phyloP scores from a whole-genome alignment of 495 filamentous ascomycete species.

The Penicillium ucsense region DNA sequence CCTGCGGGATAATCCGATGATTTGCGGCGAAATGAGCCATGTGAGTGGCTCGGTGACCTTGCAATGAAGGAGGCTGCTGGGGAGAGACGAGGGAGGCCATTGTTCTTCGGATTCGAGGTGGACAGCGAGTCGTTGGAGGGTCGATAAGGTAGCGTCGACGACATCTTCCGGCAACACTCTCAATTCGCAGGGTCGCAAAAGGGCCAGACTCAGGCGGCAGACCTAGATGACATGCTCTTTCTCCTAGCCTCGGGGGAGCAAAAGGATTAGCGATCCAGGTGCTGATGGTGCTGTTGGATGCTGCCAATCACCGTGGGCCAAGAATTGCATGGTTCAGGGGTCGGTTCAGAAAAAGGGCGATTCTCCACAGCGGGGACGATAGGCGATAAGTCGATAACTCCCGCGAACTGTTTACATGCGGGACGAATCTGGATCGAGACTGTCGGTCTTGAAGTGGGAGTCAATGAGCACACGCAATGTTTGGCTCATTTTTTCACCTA shows the following conservation, averaged over 20 bases:
- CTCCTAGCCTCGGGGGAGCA: background rate
- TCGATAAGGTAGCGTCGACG: constrained; percentile 33
- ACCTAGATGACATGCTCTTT: constrained; percentile 9
- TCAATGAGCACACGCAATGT: too few relatives aligned
- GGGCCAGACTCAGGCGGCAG: constrained; percentile 2
- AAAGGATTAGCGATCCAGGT: background rate
- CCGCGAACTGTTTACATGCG: too few relatives aligned
- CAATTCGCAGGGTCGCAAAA: constrained; percentile 6
- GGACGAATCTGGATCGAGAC: too few relatives aligned
- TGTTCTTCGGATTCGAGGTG: constrained; percentile 33
- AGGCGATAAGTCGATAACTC: constrained; percentile 9
- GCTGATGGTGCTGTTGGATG: background rate
- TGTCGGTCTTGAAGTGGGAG: too few relatives aligned
- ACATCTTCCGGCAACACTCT: constrained; percentile 23
- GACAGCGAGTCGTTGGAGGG: constrained; percentile 31
- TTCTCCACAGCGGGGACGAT: constrained; percentile 28
- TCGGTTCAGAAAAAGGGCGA: constrained; percentile 16
- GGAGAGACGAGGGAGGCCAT: constrained; percentile 46
- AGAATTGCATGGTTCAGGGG: constrained; percentile 8
- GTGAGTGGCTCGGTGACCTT: constrained; percentile 44
- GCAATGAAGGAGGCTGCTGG: constrained; percentile 43
- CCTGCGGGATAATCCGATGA: constrained; percentile 32
- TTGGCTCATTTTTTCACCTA: too few relatives aligned
- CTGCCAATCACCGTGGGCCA: constrained; percentile 1
- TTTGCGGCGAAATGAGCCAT: constrained; percentile 32